A percentile compares a stretch with the other conserved stretches of the same genome.
Conservation (phyloP, 306 rosid genomes). For the Oemleria cerasiformis region DNA sequence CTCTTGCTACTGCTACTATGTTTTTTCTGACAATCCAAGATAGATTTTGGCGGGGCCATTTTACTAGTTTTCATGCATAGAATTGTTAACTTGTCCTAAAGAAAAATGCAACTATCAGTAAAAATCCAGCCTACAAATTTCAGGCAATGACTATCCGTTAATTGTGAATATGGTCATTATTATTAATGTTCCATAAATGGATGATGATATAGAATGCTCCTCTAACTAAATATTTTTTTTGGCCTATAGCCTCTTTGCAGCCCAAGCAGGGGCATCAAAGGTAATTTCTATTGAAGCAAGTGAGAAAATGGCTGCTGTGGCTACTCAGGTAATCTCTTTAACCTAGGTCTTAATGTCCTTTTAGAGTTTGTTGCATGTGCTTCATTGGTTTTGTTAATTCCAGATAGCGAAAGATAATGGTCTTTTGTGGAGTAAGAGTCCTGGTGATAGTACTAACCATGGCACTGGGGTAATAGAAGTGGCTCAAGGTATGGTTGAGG, state of each 20-base stretch:
- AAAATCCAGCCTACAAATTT: background rate
- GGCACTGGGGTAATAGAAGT: constrained; percentile 65
- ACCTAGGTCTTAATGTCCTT: constrained; percentile 2
- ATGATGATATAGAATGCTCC: background rate
- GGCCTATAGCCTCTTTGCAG: constrained; percentile 67
- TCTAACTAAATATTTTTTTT: constrained; percentile 10
- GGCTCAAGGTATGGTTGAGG: constrained; percentile 80
- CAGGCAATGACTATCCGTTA: background rate
- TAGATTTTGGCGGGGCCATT: background rate
- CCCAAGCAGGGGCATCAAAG: constrained; percentile 79
- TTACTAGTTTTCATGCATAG: background rate
- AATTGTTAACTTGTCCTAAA: background rate
- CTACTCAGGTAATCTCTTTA: constrained; percentile 55
- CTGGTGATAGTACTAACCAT: constrained; percentile 31
- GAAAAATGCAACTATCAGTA: background rate
- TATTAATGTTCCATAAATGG: background rate
- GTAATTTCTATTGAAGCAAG: constrained; percentile 95
- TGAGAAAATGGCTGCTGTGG: constrained; percentile 91
- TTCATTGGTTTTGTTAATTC: constrained; percentile 23
- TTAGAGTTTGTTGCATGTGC: background rate
- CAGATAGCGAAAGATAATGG: constrained; percentile 78
- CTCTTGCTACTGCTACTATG: background rate
- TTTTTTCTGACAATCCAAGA: background rate
- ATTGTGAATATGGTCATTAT: background rate
- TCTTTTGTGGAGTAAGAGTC: constrained; percentile 39